phyloP scores from a whole-genome alignment of 768 basidiomycete genomes.

The Russula sp. region DNA sequence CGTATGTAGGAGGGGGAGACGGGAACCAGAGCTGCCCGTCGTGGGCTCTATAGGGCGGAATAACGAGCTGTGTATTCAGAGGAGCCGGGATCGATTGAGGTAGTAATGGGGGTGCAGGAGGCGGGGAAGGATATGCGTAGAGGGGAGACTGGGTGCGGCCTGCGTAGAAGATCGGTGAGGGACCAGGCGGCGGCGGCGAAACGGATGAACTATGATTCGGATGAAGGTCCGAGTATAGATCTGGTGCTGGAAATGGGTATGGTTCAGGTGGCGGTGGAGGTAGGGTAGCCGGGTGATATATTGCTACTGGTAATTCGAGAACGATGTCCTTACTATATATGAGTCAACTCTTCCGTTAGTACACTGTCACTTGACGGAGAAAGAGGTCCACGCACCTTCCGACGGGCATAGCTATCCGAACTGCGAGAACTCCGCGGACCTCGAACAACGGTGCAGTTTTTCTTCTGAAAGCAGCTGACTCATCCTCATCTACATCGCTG shows the following conservation, averaged over 20 bases:
- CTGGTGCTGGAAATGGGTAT: slow-evolving; percentile 7
- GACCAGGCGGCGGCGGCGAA: slow-evolving; percentile 19
- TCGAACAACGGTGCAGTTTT: slow-evolving; percentile 47
- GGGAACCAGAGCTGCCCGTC: slow-evolving; percentile 29
- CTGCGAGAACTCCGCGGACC: slow-evolving; percentile 51
- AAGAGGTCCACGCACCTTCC: slow-evolving; percentile 53
- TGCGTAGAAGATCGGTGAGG: slow-evolving; percentile 21
- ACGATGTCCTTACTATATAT: slow-evolving; percentile 68
- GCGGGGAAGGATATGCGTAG: slow-evolving; percentile 29
- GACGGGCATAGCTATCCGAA: slow-evolving; percentile 65
- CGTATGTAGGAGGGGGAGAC: slow-evolving; percentile 17
- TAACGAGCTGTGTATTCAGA: slow-evolving; percentile 21
- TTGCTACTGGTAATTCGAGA: slow-evolving; percentile 53
- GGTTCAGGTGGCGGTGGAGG: slow-evolving; percentile 32
- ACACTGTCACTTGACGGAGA: neutral
- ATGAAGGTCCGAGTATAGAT: neutral
- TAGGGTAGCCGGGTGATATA: slow-evolving; percentile 57
- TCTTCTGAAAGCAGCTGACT: slow-evolving; percentile 18
- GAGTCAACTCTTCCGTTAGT: slow-evolving; percentile 3
- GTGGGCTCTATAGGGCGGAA: slow-evolving; percentile 24
- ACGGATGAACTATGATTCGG: slow-evolving; percentile 16
- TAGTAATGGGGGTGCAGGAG: slow-evolving; percentile 22
- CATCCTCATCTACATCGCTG: slow-evolving; percentile 36
- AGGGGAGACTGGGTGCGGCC: slow-evolving; percentile 26
- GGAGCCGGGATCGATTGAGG: slow-evolving; percentile 40